Conservation (phyloP, 169 alveolate species). For the Plasmodium adleri region DNA sequence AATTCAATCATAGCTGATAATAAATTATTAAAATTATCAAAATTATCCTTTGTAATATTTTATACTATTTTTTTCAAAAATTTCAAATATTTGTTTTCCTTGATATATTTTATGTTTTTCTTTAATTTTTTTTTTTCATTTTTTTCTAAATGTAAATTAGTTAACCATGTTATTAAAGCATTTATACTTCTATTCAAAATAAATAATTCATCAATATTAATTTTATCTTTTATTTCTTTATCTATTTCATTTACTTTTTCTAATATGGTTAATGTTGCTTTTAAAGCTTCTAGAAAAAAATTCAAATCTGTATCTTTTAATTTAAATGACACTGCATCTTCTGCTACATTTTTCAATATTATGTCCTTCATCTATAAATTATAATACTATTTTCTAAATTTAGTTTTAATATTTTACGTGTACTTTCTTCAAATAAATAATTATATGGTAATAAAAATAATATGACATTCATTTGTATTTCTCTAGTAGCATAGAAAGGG, state of each 20-base stretch:
- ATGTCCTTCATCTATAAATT: conserved; percentile 97
- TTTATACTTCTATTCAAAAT: conserved; percentile 65
- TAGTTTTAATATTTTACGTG: conserved; percentile 87
- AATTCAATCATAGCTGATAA: conserved; percentile 54
- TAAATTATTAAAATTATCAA: conserved; percentile 42
- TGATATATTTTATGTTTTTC: conserved; percentile 74
- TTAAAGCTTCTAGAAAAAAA: conserved; percentile 78
- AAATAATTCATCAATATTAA: conserved; percentile 54
- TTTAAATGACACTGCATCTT: conserved; percentile 88
- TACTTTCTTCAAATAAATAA: conserved; percentile 89
- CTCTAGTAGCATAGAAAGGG: conserved; percentile 93
- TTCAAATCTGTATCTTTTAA: conserved; percentile 81
- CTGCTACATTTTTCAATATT: conserved; percentile 92
- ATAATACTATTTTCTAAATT: conserved; percentile 87
- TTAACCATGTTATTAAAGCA: conserved; percentile 54
- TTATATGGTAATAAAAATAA: conserved; percentile 94
- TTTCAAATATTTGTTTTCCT: conserved; percentile 71
- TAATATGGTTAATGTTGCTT: conserved; percentile 48
- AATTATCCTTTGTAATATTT: conserved; percentile 64
- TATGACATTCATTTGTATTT: conserved; percentile 88
- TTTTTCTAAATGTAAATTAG: conserved; percentile 41
- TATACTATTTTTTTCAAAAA: conserved; percentile 53
- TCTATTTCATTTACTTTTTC: conserved; percentile 69
- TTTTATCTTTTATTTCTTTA: conserved; percentile 35
- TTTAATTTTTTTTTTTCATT: conserved; percentile 59